These are phyloP conservation scores for Infundibulicybe gibba DNA, from an alignment of 768 basidiomycete genomes.

Conservation along the genomic window DNA sequence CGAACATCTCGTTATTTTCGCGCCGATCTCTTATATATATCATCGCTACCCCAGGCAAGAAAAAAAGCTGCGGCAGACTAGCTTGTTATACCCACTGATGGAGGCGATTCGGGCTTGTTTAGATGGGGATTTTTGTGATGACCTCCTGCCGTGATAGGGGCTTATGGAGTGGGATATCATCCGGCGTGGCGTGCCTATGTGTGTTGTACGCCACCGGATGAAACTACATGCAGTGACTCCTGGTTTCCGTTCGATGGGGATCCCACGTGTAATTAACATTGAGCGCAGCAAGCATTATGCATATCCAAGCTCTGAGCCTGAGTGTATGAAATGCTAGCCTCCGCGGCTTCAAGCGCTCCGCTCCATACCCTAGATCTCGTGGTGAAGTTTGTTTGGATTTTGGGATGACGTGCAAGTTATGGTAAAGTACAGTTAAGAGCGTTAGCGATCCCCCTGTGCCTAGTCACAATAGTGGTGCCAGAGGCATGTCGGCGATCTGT, in stretches of 20 bases:
- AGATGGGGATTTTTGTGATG: slow-evolving; percentile 43
- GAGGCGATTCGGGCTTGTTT: slow-evolving; percentile 47
- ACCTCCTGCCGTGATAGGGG: slow-evolving; percentile 43
- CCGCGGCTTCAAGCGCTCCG: slow-evolving; percentile 29
- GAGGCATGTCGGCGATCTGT: slow-evolving; percentile 31
- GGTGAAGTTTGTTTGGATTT: slow-evolving; percentile 61
- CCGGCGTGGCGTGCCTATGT: slow-evolving; percentile 36
- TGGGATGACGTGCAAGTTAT: slow-evolving; percentile 55
- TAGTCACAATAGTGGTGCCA: slow-evolving; percentile 49
- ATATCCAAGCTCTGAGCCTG: slow-evolving; percentile 49
- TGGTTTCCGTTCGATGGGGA: slow-evolving; percentile 11
- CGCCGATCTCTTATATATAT: background rate
- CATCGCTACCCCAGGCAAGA: background rate
- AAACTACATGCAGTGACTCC: slow-evolving; percentile 45
- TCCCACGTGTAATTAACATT: slow-evolving; percentile 26
- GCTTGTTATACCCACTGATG: slow-evolving; percentile 54
- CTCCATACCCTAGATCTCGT: slow-evolving; percentile 48
- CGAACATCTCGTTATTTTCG: slow-evolving; percentile 41
- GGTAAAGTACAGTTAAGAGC: slow-evolving; percentile 58
- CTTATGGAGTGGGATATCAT: slow-evolving; percentile 57
- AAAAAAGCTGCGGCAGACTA: background rate
- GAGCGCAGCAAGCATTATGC: slow-evolving; percentile 39
- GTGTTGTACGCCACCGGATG: slow-evolving; percentile 33
- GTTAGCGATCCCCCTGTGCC: slow-evolving; percentile 60
- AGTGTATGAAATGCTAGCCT: slow-evolving; percentile 30